These are phyloP conservation scores for Auricularia cornea DNA, from an alignment of 768 basidiomycete genomes.

Conservation along the genomic window DNA sequence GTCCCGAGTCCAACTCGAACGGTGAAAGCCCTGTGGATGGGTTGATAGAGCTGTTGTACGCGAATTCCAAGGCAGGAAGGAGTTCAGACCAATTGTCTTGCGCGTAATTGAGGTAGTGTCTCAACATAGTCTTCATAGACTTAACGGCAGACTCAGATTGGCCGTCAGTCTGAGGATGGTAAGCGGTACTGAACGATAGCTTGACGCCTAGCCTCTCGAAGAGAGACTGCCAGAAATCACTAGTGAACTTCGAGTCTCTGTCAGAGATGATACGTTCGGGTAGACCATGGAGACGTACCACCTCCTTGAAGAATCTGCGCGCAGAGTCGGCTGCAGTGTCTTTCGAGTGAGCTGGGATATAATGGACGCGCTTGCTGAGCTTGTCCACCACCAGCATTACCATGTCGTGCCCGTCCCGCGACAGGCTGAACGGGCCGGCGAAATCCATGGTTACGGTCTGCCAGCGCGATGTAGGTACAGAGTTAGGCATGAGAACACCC, in stretches of 20 bases:
- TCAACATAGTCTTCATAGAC: slow-evolving; percentile 1
- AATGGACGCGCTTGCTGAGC: too few species aligned
- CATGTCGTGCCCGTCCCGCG: too few species aligned
- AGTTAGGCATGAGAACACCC: too few species aligned
- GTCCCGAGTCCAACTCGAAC: slow-evolving; percentile 11
- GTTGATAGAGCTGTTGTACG: slow-evolving; percentile 22
- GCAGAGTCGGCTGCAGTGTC: slow-evolving; percentile 7
- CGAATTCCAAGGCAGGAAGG: slow-evolving; percentile 24
- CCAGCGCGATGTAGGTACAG: too few species aligned
- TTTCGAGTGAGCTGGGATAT: too few species aligned
- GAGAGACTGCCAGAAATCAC: slow-evolving; percentile 22
- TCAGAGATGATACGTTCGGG: slow-evolving; percentile 21
- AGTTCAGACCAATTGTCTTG: slow-evolving; percentile 28
- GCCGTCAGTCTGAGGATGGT: too few species aligned
- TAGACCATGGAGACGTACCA: slow-evolving; percentile 21
- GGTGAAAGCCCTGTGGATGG: slow-evolving; percentile 22
- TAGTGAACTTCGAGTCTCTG: slow-evolving; percentile 27
- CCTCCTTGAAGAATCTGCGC: slow-evolving; percentile 16
- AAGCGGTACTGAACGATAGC: slow-evolving; percentile 26
- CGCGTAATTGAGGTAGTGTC: slow-evolving; percentile 9
- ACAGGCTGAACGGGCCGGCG: too few species aligned
- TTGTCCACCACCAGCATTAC: too few species aligned
- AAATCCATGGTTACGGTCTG: too few species aligned
- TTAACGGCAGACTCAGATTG: slow-evolving; percentile 11
- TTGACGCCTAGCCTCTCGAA: slow-evolving; percentile 17